These are phyloP conservation scores for Thalassia testudinum DNA, from an alignment of 116 monocot genomes.

Conservation along the genomic window DNA sequence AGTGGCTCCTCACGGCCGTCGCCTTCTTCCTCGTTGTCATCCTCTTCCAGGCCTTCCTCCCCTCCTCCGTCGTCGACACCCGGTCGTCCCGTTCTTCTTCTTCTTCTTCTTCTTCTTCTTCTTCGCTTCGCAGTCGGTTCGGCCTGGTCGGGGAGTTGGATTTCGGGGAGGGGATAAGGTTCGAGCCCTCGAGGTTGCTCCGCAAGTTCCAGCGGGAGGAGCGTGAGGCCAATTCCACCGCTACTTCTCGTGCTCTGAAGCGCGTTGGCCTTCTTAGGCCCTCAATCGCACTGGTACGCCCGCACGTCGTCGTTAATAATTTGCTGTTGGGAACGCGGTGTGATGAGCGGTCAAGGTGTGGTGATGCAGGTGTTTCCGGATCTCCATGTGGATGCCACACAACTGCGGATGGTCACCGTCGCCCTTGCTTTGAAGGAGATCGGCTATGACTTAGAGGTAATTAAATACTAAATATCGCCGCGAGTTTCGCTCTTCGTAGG, in stretches of 20 bases:
- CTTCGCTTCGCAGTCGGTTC: not conserved
- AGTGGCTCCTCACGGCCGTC: constrained; percentile 46
- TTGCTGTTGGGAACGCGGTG: not conserved
- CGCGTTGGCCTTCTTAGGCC: constrained; percentile 43
- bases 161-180: constrained; percentile 79
- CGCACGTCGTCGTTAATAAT: not conserved
- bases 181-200: constrained; percentile 53
- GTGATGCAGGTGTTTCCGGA: constrained; percentile 42
- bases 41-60: constrained; percentile 72
- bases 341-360: not conserved
- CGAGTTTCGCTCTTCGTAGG: too few relatives aligned
- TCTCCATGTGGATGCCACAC: constrained; percentile 43
- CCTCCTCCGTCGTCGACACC: constrained; percentile 45
- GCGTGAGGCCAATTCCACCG: constrained; percentile 22
- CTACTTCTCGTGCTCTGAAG: constrained; percentile 13
- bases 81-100: too few relatives aligned
- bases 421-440: constrained; percentile 60
- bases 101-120: not conserved
- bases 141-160: constrained; percentile 23
- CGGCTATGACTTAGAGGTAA: constrained; percentile 72
- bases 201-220: constrained; percentile 62
- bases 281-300: constrained; percentile 48
- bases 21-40: constrained; percentile 77
- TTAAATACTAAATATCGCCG: too few relatives aligned
- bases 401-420: constrained; percentile 69